A percentile compares a stretch with the other conserved stretches of the same genome.
Evolutionary conservation across 441 rosid species (phyloP).

Genomic region (Erysimum cheiri): DNA sequence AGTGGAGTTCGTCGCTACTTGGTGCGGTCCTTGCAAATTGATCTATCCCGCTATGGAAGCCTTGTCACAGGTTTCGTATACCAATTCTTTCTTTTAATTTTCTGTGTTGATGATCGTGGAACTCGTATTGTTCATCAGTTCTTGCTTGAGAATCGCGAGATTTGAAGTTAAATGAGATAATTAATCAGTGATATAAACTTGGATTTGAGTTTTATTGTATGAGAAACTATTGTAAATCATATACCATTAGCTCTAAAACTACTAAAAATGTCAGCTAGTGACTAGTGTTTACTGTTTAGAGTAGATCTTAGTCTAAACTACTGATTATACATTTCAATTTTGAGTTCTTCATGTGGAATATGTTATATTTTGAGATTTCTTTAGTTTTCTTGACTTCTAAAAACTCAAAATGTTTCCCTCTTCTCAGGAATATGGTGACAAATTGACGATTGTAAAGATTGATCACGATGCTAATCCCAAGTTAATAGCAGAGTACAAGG

Average conservation of each 20-base stretch:
- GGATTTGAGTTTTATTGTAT: constrained; percentile 1
- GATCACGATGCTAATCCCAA: constrained; percentile 74
- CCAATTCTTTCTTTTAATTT: background rate
- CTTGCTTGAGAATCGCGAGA: background rate
- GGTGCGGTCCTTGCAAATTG: constrained; percentile 93
- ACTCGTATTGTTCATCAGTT: background rate
- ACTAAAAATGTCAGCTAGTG: constrained; percentile 4
- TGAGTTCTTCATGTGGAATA: background rate
- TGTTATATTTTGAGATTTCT: constrained; percentile 18
- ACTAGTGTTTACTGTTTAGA: background rate
- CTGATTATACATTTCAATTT: background rate
- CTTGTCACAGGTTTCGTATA: constrained; percentile 58
- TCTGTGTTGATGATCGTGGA: background rate
- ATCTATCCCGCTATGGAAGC: constrained; percentile 77
- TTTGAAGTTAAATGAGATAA: background rate
- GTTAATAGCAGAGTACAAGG: constrained; percentile 65
- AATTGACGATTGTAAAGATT: constrained; percentile 71
- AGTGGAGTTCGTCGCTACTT: constrained; percentile 81
- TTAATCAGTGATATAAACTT: background rate
- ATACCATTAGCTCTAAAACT: background rate
- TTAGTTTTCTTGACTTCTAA: background rate
- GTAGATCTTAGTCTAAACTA: background rate
- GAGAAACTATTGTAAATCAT: background rate
- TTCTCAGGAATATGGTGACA: constrained; percentile 67
- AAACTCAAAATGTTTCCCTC: constrained; percentile 1